Conservation (phyloP, 306 rosid species). For the Cajanus cajan region DNA sequence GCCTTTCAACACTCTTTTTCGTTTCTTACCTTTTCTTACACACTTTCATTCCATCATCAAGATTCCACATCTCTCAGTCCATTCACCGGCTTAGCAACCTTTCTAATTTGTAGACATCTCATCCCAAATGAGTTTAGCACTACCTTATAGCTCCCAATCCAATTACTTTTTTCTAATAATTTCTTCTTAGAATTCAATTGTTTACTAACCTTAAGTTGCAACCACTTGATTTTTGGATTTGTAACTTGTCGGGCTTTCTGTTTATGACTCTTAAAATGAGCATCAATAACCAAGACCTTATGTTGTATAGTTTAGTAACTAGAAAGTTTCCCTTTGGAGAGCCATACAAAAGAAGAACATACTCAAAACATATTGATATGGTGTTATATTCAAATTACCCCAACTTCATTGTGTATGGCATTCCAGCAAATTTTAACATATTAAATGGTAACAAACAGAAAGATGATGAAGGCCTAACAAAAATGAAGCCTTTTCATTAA, state of each 20-base stretch:
- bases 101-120: neutral
- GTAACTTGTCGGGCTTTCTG: neutral
- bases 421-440: neutral
- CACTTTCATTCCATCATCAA: neutral
- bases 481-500: slow-evolving; percentile 4
- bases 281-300: neutral
- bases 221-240: neutral
- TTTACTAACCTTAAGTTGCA: neutral
- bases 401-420: neutral
- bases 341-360: neutral
- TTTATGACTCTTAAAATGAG: neutral
- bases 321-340: neutral
- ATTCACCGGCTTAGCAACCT: neutral
- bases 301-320: neutral
- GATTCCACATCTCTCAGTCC: neutral
- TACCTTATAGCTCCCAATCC: neutral
- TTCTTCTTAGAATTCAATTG: neutral
- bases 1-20: neutral
- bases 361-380: neutral
- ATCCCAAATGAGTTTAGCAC: neutral
- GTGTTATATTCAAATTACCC: neutral
- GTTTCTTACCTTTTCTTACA: neutral
- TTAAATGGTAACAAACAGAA: neutral
- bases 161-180: neutral
- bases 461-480: neutral